Evolutionary conservation across 352 stramenopile genomes (phyloP), one percentile per base, ranked within the genome.

Genomic region (Blastocystis sp.): DNA sequence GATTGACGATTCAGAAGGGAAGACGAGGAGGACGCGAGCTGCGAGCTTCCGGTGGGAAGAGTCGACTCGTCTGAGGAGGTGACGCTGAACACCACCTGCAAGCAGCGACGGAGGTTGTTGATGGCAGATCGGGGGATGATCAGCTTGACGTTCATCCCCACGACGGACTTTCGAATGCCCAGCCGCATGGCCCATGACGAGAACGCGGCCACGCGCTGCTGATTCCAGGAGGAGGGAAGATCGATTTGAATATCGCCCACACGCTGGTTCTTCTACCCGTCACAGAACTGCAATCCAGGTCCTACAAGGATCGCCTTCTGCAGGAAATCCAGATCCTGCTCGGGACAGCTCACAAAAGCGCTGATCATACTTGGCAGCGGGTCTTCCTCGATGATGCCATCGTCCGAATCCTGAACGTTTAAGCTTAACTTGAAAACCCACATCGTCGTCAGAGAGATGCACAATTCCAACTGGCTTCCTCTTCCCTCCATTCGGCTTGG

Each of bases 391-490:
- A 81, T 65, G 17, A 59, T 66, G 11, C 21, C 71, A 64, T 64
- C 45, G n/a, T 81, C 71, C n/a, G 71, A 64, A 28, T 65, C 71
- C 71, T 81, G 66, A 7, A 42, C n/a, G 28, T 63, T 7, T 21
- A 65, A 42, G 1, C 38, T 10, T n/a, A 19, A 19, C 43, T 40
- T 45, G 10, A 68, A 14, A 38, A 28, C 38, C 48, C 61, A 65
- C 71, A 81, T 81, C 71, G 43, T 81, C 71, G 43, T 81, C 71
- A 3, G 71, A 81, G 64, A 81, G 43, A 21, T 81, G 24, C 4
- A 60, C 71, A 68, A 81, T 64, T 4, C 17, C 71, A 45, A 28
- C 19, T 42, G 4, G 43, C 21, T 59, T 34, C 43, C 24, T 81
- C 10, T 40, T 42, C 64, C 24, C 48, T 24, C 10, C 28, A 45